A percentile compares a stretch with the other conserved stretches of the same genome.
phyloP scores from a whole-genome alignment of 257 asterid species.

The Capsicum baccatum region DNA sequence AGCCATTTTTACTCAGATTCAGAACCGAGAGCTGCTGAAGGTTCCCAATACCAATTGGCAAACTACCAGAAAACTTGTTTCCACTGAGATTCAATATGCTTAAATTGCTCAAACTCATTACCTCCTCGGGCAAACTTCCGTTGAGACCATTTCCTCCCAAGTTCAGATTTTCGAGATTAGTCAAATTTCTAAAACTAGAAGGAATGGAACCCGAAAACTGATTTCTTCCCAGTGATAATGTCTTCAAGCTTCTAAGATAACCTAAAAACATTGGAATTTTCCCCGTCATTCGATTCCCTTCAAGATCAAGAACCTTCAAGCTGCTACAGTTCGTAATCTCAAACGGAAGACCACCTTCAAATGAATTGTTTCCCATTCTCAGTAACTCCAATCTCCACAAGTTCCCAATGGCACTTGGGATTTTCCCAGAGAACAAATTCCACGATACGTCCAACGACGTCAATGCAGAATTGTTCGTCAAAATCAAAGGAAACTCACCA shows the following conservation, averaged over 20 bases:
- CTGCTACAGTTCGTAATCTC: conserved; percentile 49
- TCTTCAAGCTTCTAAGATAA: conserved; percentile 45
- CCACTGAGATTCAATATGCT: conserved; percentile 59
- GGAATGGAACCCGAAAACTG: conserved; percentile 55
- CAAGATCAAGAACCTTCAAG: conserved; percentile 63
- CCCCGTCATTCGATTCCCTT: conserved; percentile 57
- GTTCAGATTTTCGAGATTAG: conserved; percentile 53
- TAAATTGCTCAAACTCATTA: conserved; percentile 58
- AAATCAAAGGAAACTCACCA: conserved; percentile 50
- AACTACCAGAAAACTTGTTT: conserved; percentile 55
- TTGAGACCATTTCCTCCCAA: conserved; percentile 51
- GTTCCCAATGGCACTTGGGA: conserved; percentile 56
- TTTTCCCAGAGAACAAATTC: conserved; percentile 52
- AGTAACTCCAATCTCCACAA: conserved; percentile 58
- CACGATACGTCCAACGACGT: conserved; percentile 62
- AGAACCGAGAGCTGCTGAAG: conserved; percentile 54
- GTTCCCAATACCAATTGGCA: conserved; percentile 54
- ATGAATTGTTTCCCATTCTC: conserved; percentile 58
- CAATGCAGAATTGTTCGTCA: conserved; percentile 46
- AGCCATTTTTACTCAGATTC: conserved; percentile 65
- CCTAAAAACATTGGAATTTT: conserved; percentile 49
- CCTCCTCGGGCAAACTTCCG: conserved; percentile 55
- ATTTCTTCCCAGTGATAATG: conserved; percentile 59
- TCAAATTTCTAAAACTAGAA: conserved; percentile 48
- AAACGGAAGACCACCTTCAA: conserved; percentile 55